phyloP scores from a whole-genome alignment of 2,329 filamentous ascomycete species.

The Aspergillus pseudoglaucus region DNA sequence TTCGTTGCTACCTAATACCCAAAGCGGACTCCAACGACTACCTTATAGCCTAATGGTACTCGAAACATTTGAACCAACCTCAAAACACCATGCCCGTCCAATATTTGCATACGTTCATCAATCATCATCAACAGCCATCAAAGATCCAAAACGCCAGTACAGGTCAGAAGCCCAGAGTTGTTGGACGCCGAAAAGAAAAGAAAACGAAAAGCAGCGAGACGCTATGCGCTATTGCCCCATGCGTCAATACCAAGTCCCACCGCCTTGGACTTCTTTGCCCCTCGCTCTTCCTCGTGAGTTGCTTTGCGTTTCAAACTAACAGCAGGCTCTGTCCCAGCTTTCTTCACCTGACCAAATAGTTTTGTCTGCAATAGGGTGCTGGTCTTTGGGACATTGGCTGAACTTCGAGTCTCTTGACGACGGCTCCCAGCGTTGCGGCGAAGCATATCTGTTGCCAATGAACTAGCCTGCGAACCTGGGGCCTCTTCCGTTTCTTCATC shows the following conservation, averaged over 20 bases:
- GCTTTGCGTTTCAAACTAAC: slow-evolving; percentile 34
- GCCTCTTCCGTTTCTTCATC: slow-evolving; percentile 52
- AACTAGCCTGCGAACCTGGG: slow-evolving; percentile 68
- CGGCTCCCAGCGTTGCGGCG: slow-evolving; percentile 48
- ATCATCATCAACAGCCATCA: slow-evolving; percentile 11
- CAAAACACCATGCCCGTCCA: slow-evolving; percentile 14
- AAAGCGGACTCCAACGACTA: background rate
- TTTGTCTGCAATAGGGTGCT: slow-evolving; percentile 54
- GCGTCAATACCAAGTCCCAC: slow-evolving; percentile 53
- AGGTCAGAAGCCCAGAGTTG: background rate
- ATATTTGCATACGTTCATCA: slow-evolving; percentile 13
- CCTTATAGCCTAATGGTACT: background rate
- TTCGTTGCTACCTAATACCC: background rate
- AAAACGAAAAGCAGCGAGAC: slow-evolving; percentile 12
- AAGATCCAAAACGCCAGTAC: slow-evolving; percentile 6
- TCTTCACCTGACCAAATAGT: slow-evolving; percentile 57
- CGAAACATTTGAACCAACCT: background rate
- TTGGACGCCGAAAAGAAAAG: slow-evolving; percentile 5
- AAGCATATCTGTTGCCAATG: slow-evolving; percentile 68
- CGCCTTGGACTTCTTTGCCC: slow-evolving; percentile 46
- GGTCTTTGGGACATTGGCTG: slow-evolving; percentile 35
- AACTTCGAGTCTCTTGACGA: slow-evolving; percentile 28
- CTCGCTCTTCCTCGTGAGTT: slow-evolving; percentile 29
- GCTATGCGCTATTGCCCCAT: slow-evolving; percentile 24
- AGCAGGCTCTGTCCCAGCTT: slow-evolving; percentile 39